A percentile compares a stretch with the other conserved stretches of the same genome.
Conservation (phyloP, 176 grass and related monocot genomes). For the Thinopyrum elongatum region DNA sequence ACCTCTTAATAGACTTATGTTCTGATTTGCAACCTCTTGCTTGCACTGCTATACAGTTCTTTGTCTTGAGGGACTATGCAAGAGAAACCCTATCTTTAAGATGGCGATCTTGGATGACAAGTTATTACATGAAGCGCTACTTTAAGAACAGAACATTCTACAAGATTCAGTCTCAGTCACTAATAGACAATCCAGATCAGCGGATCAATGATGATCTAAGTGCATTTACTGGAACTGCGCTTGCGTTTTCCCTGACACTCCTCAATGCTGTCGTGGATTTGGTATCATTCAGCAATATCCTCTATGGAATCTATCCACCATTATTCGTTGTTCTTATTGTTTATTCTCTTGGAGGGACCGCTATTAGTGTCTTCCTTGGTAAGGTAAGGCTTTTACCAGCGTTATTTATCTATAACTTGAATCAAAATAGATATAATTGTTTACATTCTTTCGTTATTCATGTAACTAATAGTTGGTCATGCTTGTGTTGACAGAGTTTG, state of each 20-base stretch:
- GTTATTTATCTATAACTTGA: constrained; percentile 11
- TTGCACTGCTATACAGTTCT: constrained; percentile 64
- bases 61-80: constrained; percentile 98
- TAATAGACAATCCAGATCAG: constrained; percentile 97
- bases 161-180: constrained; percentile 91
- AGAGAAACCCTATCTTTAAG: constrained; percentile 94
- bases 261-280: constrained; percentile 91
- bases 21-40: constrained; percentile 29
- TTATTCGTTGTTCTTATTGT: constrained; percentile 92
- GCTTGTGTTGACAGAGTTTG: constrained; percentile 58
- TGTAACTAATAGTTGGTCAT: constrained; percentile 21
- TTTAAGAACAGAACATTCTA: constrained; percentile 88
- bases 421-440: background rate
- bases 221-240: constrained; percentile 86
- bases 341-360: constrained; percentile 93
- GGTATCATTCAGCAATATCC: constrained; percentile 97
- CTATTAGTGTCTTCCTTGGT: constrained; percentile 85
- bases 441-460: constrained; percentile 19
- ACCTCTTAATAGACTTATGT: background rate
- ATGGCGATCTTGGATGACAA: constrained; percentile 99
- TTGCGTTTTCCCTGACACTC: constrained; percentile 82
- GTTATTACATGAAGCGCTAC: constrained; percentile 96
- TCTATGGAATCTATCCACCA: constrained; percentile 96
- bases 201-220: constrained; percentile 96
- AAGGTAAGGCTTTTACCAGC: constrained; percentile 57